Percentiles rank a stretch among this genome's conserved stretches.
These are phyloP conservation scores for Bipolaris zeicola DNA, from an alignment of 2,329 filamentous ascomycete species.

Conservation along the genomic window DNA sequence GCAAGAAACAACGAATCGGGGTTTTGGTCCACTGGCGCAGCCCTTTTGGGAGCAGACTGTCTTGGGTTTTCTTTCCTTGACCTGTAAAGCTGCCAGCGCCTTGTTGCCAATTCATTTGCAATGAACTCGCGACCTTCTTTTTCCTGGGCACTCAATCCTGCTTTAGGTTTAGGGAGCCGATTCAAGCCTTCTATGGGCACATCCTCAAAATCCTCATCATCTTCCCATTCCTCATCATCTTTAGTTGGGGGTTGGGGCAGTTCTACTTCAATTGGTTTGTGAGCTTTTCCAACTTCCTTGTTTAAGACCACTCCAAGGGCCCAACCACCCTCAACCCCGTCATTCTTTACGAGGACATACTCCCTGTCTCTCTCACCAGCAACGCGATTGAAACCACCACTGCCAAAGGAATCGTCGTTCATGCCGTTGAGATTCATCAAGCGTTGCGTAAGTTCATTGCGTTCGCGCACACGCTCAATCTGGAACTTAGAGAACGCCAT, in stretches of 20 bases:
- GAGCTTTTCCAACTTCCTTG: slow-evolving; percentile 76
- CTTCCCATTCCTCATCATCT: slow-evolving; percentile 68
- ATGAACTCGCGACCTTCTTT: slow-evolving; percentile 45
- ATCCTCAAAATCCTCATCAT: slow-evolving; percentile 86
- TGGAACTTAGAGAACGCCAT: slow-evolving; percentile 98
- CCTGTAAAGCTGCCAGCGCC: slow-evolving; percentile 56
- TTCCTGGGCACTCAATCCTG: slow-evolving; percentile 35
- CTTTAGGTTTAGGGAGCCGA: slow-evolving; percentile 69
- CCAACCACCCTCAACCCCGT: slow-evolving; percentile 94
- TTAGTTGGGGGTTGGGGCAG: slow-evolving; percentile 57
- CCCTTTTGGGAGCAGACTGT: slow-evolving; percentile 22
- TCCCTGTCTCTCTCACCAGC: slow-evolving; percentile 88
- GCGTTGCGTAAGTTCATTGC: slow-evolving; percentile 92
- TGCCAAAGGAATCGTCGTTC: slow-evolving; percentile 73
- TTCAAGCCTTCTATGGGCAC: slow-evolving; percentile 91
- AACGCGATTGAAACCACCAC: slow-evolving; percentile 67
- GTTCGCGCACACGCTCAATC: slow-evolving; percentile 88
- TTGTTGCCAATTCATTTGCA: slow-evolving; percentile 48
- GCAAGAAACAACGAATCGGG: slow-evolving; percentile 63
- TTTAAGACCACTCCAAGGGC: slow-evolving; percentile 90
- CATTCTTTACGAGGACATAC: slow-evolving; percentile 95
- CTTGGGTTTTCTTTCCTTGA: slow-evolving; percentile 40
- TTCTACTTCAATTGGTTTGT: slow-evolving; percentile 94
- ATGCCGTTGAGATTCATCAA: slow-evolving; percentile 95
- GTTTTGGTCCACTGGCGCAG: slow-evolving; percentile 42